Evolutionary conservation across 495 filamentous ascomycete species (phyloP), one percentile per base, ranked within the genome.

Genomic region (Tuber indicum): DNA sequence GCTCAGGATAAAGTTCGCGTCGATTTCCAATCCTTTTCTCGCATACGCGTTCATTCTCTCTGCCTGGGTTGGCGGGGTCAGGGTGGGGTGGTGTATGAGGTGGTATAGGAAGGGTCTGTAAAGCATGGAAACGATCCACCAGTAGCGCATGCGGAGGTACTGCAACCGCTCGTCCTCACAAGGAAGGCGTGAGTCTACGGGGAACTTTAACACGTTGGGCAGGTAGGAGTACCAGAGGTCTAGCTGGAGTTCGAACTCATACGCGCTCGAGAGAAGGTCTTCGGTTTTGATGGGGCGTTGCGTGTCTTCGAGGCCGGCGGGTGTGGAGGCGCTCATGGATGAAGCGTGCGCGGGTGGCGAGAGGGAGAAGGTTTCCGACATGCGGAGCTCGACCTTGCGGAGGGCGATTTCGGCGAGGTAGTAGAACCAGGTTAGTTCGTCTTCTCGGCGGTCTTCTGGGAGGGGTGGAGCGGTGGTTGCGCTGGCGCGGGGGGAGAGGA

Each of bases 371-470:
- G 46, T 44, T 3, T 72, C 71, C 12, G 79, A 78, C 79, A 81
- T 81, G 19, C 74, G 75, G 14, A 78, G 75, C 39, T 82, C 81
- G 1, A 82, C 74, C n/a, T 82, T 82, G 17, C 84, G 81, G 8
- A 85, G 82, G 2, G 84, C 82, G 26, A 85, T 83, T 58, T 85
- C 84, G 16, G 83, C 79, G 23, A 85, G 79, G 74, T 85, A 85
- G 76, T 85, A 85, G 75, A 83, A 85, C 84, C 84, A 85, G 1
- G 83, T 79, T 49, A 73, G 71, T 41, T 82, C 73, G 45, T 84
- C 77, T 73, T 82, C 80, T 39, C 46, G 72, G 10, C 73, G 80
- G 19, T 79, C 76, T 44, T 82, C 72, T 8, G 76, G 46, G 26
- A 26, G 26, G 71, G 71, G 41, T 21, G 36, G 36, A 23, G 52